Conservation (phyloP, 371 early-diverging fungal genomes). For the Actinomucor elegans region DNA sequence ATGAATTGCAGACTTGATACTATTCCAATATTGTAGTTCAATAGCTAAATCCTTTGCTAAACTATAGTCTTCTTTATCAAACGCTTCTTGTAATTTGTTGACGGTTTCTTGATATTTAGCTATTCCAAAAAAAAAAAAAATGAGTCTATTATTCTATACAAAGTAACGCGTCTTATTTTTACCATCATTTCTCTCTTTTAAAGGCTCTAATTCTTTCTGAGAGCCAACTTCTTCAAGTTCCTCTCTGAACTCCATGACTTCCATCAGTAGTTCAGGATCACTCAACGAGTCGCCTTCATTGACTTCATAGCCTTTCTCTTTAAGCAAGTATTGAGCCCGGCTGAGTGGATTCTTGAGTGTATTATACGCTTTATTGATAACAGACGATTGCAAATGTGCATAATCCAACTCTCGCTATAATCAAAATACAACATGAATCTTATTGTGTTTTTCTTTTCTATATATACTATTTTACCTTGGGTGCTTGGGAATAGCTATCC, state of each 20-base stretch:
- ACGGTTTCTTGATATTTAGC: conserved; percentile 40
- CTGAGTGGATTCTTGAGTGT: conserved; percentile 76
- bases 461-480: conserved; percentile 59
- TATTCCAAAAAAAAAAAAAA: conserved; percentile 7
- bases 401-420: conserved; percentile 66
- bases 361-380: conserved; percentile 86
- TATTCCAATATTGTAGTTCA: conserved; percentile 71
- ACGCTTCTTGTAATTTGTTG: conserved; percentile 48
- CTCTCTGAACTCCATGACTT: conserved; percentile 80
- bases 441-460: no score
- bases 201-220: conserved; percentile 11
- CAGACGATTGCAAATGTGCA: conserved; percentile 79
- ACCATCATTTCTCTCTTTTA: conserved; percentile 31
- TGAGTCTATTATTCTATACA: not conserved
- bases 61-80: conserved; percentile 48
- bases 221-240: conserved; percentile 64
- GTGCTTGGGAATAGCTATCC: conserved; percentile 74
- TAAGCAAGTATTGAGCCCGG: conserved; percentile 80
- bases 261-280: conserved; percentile 78
- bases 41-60: conserved; percentile 59
- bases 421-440: not conserved
- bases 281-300: conserved; percentile 68
- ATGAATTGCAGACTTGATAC: conserved; percentile 60
- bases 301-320: conserved; percentile 57
- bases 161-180: not conserved